A percentile compares a stretch with the other conserved stretches of the same genome.
Conservation (phyloP, 2,329 filamentous ascomycete species). For the Trichoderma sp. region DNA sequence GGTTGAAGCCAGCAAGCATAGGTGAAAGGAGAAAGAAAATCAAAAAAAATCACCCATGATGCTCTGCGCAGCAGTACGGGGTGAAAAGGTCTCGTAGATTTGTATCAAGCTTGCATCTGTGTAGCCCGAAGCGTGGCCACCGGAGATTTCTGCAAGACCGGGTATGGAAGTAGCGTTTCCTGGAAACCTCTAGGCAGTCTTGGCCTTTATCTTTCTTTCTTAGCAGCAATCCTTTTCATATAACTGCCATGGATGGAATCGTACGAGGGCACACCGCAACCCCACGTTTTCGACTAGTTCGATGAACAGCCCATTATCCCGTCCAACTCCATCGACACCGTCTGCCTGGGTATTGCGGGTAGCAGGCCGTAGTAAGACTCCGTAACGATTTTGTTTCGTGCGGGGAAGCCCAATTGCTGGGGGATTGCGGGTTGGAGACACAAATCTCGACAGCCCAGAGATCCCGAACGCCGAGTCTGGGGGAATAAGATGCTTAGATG, state of each 20-base stretch:
- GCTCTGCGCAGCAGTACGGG: not conserved
- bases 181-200: not conserved
- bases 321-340: constrained; percentile 9
- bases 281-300: constrained; percentile 13
- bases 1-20: not conserved
- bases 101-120: not conserved
- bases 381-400: constrained; percentile 3
- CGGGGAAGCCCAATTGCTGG: constrained; percentile 13
- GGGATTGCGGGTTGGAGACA: constrained; percentile 5
- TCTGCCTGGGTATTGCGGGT: constrained; percentile 12
- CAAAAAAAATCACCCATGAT: not conserved
- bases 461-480: constrained; percentile 14
- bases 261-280: constrained; percentile 7
- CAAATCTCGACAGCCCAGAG: not conserved
- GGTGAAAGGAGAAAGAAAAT: too few relatives aligned
- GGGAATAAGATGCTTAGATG: constrained; percentile 15
- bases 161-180: too few relatives aligned
- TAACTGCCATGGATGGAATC: not conserved
- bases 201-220: not conserved
- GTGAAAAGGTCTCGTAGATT: not conserved
- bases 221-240: not conserved
- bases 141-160: not conserved
- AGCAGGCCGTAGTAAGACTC: not conserved
- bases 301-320: constrained; percentile 14
- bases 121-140: not conserved